A percentile compares a stretch with the other conserved stretches of the same genome.
phyloP scores from a whole-genome alignment of 345 rosid species.

The Litchi chinensis region DNA sequence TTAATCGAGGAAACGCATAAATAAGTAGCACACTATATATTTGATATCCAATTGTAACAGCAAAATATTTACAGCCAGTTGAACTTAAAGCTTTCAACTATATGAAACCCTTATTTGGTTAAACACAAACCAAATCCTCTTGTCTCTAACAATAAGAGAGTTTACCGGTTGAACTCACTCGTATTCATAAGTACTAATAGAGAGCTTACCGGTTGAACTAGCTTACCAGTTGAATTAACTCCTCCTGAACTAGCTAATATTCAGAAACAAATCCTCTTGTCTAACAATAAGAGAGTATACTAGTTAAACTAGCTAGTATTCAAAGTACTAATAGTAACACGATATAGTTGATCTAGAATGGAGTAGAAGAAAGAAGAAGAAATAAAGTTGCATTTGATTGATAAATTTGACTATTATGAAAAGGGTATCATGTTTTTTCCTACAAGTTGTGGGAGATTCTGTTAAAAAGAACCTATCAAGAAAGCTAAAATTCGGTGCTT shows the following conservation, averaged over 20 bases:
- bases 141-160: background rate
- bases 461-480: background rate
- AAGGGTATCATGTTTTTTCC: conserved; percentile 1
- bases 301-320: too few relatives aligned
- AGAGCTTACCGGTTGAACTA: too few relatives aligned
- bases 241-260: too few relatives aligned
- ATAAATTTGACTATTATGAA: background rate
- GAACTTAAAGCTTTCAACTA: background rate
- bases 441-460: background rate
- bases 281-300: too few relatives aligned
- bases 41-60: conserved; percentile 23
- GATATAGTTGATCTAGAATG: background rate
- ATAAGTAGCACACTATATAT: too few relatives aligned
- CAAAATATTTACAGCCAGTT: background rate
- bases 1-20: background rate
- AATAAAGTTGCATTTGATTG: background rate
- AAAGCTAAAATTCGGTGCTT: conserved; percentile 6
- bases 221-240: too few relatives aligned
- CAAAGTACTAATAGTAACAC: too few relatives aligned
- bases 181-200: background rate
- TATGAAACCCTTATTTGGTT: too few relatives aligned
- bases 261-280: too few relatives aligned
- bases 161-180: background rate
- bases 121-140: too few relatives aligned
- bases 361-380: background rate